Percentiles rank a stretch among this genome's conserved stretches.
Evolutionary conservation across 1,139 yeast genomes (phyloP).

Genomic region (Debaryomycetaceae sp.): DNA sequence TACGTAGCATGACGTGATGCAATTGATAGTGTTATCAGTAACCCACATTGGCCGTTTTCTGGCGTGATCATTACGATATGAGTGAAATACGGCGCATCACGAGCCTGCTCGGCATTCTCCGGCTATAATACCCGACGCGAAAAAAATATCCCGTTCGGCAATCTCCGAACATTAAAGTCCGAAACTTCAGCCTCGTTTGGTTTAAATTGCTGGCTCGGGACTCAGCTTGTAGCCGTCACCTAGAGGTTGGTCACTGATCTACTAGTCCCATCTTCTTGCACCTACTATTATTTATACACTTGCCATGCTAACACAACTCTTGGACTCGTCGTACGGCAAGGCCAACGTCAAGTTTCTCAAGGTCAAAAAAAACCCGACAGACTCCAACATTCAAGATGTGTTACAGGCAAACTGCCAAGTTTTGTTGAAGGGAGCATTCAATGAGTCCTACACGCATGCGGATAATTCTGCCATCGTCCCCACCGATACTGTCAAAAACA

Average conservation of each 20-base stretch:
- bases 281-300: neutral
- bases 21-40: no score
- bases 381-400: conserved; percentile 66
- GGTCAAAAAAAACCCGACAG: conserved; percentile 63
- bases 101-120: no score
- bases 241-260: no score
- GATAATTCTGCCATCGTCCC: conserved; percentile 86
- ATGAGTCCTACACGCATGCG: conserved; percentile 71
- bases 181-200: neutral
- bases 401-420: conserved; percentile 76
- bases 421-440: conserved; percentile 68
- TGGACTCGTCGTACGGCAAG: conserved; percentile 69
- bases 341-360: conserved; percentile 85
- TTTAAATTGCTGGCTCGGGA: no score
- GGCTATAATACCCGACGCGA: no score
- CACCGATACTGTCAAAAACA: conserved; percentile 89
- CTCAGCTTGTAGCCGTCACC: no score
- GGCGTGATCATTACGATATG: no score
- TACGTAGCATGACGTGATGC: no score
- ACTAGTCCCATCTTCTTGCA: no score
- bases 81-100: no score
- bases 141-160: no score
- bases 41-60: no score
- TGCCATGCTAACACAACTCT: conserved; percentile 13
- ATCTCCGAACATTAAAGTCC: conserved; percentile 3